Conservation (phyloP, 257 asterid genomes). For the Oldenlandia corymbosa region DNA sequence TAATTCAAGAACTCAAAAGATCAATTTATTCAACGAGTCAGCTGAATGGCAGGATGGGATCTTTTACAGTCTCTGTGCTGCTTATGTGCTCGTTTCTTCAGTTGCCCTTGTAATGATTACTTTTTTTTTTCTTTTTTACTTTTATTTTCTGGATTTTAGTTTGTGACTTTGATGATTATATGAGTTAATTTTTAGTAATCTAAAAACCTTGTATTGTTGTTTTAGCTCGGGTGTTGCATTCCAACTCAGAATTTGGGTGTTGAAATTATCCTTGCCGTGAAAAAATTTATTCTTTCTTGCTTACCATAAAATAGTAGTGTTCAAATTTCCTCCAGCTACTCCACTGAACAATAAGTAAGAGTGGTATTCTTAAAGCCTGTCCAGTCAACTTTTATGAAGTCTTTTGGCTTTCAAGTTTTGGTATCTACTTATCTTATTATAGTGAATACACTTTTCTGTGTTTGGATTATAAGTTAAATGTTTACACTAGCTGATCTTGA, state of each 20-base stretch:
- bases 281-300: not conserved
- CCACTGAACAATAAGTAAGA: too few species aligned
- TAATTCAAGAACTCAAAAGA: too few species aligned
- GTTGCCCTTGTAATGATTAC: conserved; percentile 57
- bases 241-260: not conserved
- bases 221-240: not conserved
- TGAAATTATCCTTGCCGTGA: not conserved
- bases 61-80: conserved; percentile 76
- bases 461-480: too few species aligned
- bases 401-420: too few species aligned
- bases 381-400: too few species aligned
- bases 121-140: not conserved
- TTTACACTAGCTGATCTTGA: too few species aligned
- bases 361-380: too few species aligned
- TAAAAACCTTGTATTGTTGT: not conserved
- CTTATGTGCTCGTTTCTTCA: conserved; percentile 66
- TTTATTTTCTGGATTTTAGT: not conserved
- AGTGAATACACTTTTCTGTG: too few species aligned
- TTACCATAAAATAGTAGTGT: not conserved
- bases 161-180: not conserved
- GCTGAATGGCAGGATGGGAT: conserved; percentile 86
- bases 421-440: too few species aligned
- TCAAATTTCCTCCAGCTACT: too few species aligned
- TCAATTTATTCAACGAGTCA: conserved; percentile 81
- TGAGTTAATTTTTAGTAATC: not conserved